These are phyloP conservation scores for Trichoderma citrinoviride DNA, from an alignment of 2,329 filamentous ascomycete species.

Conservation along the genomic window DNA sequence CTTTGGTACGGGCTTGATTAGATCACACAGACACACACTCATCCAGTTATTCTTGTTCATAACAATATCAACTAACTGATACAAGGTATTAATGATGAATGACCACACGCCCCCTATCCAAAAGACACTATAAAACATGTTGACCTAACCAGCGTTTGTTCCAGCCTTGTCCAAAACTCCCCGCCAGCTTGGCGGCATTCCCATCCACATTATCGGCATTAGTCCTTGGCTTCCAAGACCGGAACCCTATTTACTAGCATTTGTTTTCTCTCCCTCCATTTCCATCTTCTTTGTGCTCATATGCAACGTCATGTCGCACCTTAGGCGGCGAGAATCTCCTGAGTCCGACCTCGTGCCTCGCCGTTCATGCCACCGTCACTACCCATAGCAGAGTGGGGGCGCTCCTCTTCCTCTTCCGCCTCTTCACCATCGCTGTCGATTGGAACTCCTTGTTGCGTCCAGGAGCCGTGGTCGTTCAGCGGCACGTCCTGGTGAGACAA, in stretches of 20 bases:
- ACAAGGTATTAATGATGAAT: conserved; percentile 31
- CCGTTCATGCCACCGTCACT: conserved; percentile 54
- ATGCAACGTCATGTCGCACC: not conserved
- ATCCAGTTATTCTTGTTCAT: not conserved
- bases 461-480: conserved; percentile 75
- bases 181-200: conserved; percentile 25
- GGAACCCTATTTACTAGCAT: not conserved
- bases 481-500: conserved; percentile 79
- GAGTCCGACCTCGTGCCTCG: conserved; percentile 55
- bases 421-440: conserved; percentile 64
- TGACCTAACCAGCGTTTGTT: conserved; percentile 14
- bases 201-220: conserved; percentile 21
- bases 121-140: conserved; percentile 28
- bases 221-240: conserved; percentile 14
- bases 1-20: not conserved
- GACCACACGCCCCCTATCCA: conserved; percentile 31
- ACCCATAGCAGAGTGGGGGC: conserved; percentile 49
- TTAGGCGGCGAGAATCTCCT: conserved; percentile 44
- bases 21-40: not conserved
- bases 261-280: not conserved
- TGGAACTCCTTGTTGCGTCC: conserved; percentile 69
- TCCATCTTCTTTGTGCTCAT: conserved; percentile 9
- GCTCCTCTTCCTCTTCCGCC: conserved; percentile 53
- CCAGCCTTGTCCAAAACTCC: conserved; percentile 29
- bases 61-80: conserved; percentile 12